Conservation (phyloP, 345 rosid species). For the Excoecaria agallocha region DNA sequence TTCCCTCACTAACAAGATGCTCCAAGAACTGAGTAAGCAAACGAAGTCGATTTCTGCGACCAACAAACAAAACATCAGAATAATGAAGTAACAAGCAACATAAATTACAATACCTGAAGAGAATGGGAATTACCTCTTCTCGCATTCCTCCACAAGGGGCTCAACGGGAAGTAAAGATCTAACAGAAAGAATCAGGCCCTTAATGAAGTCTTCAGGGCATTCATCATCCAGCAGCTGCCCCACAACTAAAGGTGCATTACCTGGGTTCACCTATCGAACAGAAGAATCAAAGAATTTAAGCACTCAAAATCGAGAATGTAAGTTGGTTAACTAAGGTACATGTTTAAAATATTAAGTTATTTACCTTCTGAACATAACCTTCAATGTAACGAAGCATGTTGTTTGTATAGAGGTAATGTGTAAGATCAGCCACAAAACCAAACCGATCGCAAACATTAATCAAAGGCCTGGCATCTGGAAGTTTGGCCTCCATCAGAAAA, state of each 20-base stretch:
- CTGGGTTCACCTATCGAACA: conserved; percentile 81
- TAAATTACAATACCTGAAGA: neutral
- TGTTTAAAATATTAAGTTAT: neutral
- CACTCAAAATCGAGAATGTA: neutral
- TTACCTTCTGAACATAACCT: conserved; percentile 99
- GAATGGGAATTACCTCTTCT: conserved; percentile 55
- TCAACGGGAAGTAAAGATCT: conserved; percentile 84
- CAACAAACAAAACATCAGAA: conserved; percentile 26
- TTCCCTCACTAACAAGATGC: conserved; percentile 99
- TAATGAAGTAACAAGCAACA: neutral
- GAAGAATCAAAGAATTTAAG: neutral
- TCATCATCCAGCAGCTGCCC: conserved; percentile 93
- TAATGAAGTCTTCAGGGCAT: conserved; percentile 97
- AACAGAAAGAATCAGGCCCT: conserved; percentile 94
- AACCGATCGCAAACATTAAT: conserved; percentile 99
- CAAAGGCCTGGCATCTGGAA: conserved; percentile 96
- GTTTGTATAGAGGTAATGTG: conserved; percentile 90
- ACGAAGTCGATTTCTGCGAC: conserved; percentile 92
- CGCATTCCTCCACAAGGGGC: conserved; percentile 82
- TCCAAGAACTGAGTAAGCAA: conserved; percentile 98
- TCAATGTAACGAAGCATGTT: conserved; percentile 97
- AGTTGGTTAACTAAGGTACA: neutral
- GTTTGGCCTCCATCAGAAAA: conserved; percentile 98
- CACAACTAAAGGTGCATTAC: conserved; percentile 95
- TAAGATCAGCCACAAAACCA: conserved; percentile 95